Percentiles rank a stretch among this genome's conserved stretches.
These are phyloP conservation scores for Aspergillus jensenii DNA, from an alignment of 2,329 filamentous ascomycete species.

Conservation along the genomic window DNA sequence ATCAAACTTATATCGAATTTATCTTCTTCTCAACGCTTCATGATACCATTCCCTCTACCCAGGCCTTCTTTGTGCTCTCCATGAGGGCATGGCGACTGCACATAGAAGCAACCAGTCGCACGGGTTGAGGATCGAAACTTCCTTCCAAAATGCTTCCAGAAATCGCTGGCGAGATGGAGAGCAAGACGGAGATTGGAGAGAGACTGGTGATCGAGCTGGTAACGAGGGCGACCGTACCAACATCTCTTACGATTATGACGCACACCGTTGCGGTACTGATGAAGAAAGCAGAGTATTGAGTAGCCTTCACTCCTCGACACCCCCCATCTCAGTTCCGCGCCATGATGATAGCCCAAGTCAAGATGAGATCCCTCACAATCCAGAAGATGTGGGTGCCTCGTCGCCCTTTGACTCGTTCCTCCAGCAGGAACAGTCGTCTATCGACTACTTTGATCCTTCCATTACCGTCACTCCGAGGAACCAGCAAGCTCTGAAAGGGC, in stretches of 20 bases:
- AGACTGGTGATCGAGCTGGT: conserved; percentile 31
- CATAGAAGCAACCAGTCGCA: conserved; percentile 33
- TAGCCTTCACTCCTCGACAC: conserved; percentile 43
- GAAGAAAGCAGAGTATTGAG: conserved; percentile 39
- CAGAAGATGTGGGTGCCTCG: conserved; percentile 37
- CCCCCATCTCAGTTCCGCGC: conserved; percentile 47
- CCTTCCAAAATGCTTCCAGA: conserved; percentile 30
- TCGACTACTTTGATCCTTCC: conserved; percentile 44
- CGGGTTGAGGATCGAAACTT: conserved; percentile 41
- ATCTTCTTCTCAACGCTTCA: conserved; percentile 1
- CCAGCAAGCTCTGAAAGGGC: conserved; percentile 39
- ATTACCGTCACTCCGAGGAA: conserved; percentile 42
- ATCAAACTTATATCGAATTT: background rate
- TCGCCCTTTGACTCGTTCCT: conserved; percentile 45
- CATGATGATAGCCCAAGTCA: conserved; percentile 29
- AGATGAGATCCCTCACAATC: conserved; percentile 36
- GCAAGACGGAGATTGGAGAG: conserved; percentile 21
- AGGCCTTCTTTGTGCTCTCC: conserved; percentile 19
- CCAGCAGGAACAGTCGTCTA: conserved; percentile 40
- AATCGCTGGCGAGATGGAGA: conserved; percentile 26
- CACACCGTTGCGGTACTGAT: conserved; percentile 38
- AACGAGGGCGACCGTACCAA: conserved; percentile 40
- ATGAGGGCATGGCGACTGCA: conserved; percentile 39
- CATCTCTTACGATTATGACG: conserved; percentile 33
- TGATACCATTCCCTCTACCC: background rate